phyloP scores from a whole-genome alignment of 1,139 yeast genomes.

The Geotrichum phurueaensis region DNA sequence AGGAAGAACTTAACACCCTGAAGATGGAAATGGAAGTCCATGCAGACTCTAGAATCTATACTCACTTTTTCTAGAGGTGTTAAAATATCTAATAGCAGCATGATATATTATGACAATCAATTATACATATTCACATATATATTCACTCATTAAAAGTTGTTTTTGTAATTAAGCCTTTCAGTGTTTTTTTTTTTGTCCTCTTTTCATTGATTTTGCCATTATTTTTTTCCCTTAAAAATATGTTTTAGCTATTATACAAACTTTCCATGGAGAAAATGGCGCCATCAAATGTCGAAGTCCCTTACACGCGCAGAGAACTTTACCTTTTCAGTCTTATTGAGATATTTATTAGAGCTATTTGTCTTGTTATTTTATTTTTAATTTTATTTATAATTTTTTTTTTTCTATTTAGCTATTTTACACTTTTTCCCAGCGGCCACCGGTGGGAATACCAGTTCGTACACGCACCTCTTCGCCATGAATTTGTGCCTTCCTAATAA shows the following conservation, averaged over 20 bases:
- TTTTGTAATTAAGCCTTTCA: not conserved
- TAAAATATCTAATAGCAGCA: not conserved
- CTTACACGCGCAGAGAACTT: too few relatives aligned
- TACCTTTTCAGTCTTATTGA: too few relatives aligned
- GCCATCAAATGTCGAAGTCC: too few relatives aligned
- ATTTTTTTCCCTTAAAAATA: too few relatives aligned
- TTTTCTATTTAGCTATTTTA: not conserved
- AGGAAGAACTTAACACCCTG: conserved; percentile 74
- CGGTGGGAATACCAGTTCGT: conserved; percentile 14
- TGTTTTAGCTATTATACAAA: too few relatives aligned
- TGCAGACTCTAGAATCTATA: conserved; percentile 66
- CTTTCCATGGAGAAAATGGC: too few relatives aligned
- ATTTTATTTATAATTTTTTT: not conserved
- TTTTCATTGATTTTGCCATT: too few relatives aligned
- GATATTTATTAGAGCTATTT: too few relatives aligned
- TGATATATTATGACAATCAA: not conserved
- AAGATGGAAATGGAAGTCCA: conserved; percentile 74
- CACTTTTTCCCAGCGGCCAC: conserved; percentile 18
- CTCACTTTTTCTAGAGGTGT: conserved; percentile 60
- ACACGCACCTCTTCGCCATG: conserved; percentile 22
- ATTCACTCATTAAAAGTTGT: not conserved
- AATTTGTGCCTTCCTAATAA: conserved; percentile 25
- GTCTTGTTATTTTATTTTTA: too few relatives aligned
- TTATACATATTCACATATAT: not conserved
- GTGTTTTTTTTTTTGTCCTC: not conserved